phyloP scores from a whole-genome alignment of 1,139 yeast species.

The Petasospora fabianii region DNA sequence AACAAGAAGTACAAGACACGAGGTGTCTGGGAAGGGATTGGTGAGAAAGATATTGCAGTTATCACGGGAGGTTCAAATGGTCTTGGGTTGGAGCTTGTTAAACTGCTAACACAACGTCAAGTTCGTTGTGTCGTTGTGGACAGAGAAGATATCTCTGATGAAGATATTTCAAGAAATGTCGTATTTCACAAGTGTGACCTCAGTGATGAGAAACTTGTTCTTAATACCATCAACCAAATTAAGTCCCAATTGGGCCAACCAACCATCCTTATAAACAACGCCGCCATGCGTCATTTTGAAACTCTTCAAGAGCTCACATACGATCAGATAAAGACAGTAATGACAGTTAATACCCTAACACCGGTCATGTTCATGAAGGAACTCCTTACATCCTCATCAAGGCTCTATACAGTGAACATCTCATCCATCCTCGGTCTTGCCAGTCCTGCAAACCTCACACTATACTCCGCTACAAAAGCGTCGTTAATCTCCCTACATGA shows the following conservation, averaged over 20 bases:
- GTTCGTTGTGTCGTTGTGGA: slow-evolving; percentile 48
- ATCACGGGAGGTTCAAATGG: slow-evolving; percentile 70
- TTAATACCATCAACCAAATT: slow-evolving; percentile 32
- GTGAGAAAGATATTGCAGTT: slow-evolving; percentile 35
- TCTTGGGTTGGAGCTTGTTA: slow-evolving; percentile 47
- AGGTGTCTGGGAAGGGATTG: slow-evolving; percentile 21
- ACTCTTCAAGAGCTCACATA: slow-evolving; percentile 37
- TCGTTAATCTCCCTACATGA: slow-evolving; percentile 59
- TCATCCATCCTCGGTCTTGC: slow-evolving; percentile 69
- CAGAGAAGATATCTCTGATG: slow-evolving; percentile 34
- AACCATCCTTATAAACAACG: slow-evolving; percentile 66
- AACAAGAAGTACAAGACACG: slow-evolving; percentile 17
- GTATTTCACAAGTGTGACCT: slow-evolving; percentile 48
- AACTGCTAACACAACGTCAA: slow-evolving; percentile 32
- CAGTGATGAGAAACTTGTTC: slow-evolving; percentile 34
- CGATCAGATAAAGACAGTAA: slow-evolving; percentile 35
- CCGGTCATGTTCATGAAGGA: slow-evolving; percentile 48
- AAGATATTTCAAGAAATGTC: slow-evolving; percentile 21
- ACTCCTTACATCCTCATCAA: slow-evolving; percentile 33
- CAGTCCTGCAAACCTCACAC: slow-evolving; percentile 64
- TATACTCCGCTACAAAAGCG: slow-evolving; percentile 66
- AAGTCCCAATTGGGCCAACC: slow-evolving; percentile 34
- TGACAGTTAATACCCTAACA: slow-evolving; percentile 55
- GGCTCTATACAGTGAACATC: slow-evolving; percentile 56
- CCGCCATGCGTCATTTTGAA: slow-evolving; percentile 59